A percentile compares a stretch with the other conserved stretches of the same genome.
These are phyloP conservation scores for Candida insectalens DNA, from an alignment of 805 yeast species.

Conservation along the genomic window DNA sequence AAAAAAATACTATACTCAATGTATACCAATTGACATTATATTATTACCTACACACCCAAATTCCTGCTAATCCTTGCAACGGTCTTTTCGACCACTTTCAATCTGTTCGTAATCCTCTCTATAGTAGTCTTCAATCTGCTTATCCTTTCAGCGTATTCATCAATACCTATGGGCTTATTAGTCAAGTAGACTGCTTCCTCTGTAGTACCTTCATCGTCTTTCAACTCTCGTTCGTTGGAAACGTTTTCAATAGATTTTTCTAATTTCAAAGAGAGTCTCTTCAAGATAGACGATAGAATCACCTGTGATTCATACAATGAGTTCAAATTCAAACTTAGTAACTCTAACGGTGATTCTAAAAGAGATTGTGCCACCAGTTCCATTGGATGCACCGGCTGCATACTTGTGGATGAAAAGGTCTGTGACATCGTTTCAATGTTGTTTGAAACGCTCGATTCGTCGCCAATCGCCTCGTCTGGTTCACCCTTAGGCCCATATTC, in stretches of 20 bases:
- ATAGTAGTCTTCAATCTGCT: constrained; percentile 16
- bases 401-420: not conserved
- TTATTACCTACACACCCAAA: not conserved
- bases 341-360: constrained; percentile 44
- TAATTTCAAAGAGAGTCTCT: constrained; percentile 28
- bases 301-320: constrained; percentile 48
- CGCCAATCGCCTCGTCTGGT: not conserved
- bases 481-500: not conserved
- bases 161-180: constrained; percentile 10
- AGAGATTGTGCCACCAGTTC: constrained; percentile 50
- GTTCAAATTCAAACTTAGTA: constrained; percentile 38
- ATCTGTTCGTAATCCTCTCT: constrained; percentile 13
- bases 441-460: not conserved
- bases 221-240: not conserved
- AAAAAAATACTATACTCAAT: not conserved
- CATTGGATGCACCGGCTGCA: constrained; percentile 41
- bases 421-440: too few species aligned
- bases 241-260: constrained; percentile 8
- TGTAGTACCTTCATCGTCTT: not conserved
- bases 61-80: constrained; percentile 19
- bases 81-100: constrained; percentile 29
- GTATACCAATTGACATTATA: not conserved
- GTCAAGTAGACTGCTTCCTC: constrained; percentile 3
- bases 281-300: constrained; percentile 39
- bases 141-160: constrained; percentile 17